These are phyloP conservation scores for Entonaema liquescens DNA, from an alignment of 495 filamentous ascomycete species.

Conservation along the genomic window DNA sequence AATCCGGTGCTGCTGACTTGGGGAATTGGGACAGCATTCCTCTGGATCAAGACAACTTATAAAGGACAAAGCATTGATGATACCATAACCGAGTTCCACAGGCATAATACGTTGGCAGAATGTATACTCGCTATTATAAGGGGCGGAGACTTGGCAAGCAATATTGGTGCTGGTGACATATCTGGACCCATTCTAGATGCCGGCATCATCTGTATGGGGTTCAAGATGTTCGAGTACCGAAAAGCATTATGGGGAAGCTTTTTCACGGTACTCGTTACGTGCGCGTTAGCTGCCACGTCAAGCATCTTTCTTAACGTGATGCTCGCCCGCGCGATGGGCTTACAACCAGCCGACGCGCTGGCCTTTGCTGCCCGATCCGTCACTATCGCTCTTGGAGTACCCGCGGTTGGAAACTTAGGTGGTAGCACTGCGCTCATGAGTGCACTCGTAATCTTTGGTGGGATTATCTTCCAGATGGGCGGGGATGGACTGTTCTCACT, in stretches of 20 bases:
- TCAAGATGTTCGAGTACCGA: conserved; percentile 60
- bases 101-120: conserved; percentile 47
- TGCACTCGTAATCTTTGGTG: conserved; percentile 55
- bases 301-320: conserved; percentile 52
- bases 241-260: conserved; percentile 51
- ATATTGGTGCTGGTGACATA: conserved; percentile 55
- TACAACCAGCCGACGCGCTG: conserved; percentile 46
- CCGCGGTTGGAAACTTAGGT: conserved; percentile 48
- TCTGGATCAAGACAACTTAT: conserved; percentile 47
- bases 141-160: conserved; percentile 11
- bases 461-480: conserved; percentile 57
- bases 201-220: conserved; percentile 55
- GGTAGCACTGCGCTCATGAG: conserved; percentile 55
- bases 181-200: conserved; percentile 54
- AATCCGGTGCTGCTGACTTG: conserved; percentile 57
- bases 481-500: conserved; percentile 50
- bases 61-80: conserved; percentile 33
- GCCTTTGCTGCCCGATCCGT: conserved; percentile 58
- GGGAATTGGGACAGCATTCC: conserved; percentile 51
- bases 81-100: conserved; percentile 48
- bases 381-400: conserved; percentile 49
- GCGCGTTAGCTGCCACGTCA: conserved; percentile 39
- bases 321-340: conserved; percentile 45
- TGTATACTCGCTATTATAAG: conserved; percentile 39
- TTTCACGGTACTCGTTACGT: conserved; percentile 47